Evolutionary conservation across 768 basidiomycete species (phyloP).

Genomic region (Lactarius tabidus): DNA sequence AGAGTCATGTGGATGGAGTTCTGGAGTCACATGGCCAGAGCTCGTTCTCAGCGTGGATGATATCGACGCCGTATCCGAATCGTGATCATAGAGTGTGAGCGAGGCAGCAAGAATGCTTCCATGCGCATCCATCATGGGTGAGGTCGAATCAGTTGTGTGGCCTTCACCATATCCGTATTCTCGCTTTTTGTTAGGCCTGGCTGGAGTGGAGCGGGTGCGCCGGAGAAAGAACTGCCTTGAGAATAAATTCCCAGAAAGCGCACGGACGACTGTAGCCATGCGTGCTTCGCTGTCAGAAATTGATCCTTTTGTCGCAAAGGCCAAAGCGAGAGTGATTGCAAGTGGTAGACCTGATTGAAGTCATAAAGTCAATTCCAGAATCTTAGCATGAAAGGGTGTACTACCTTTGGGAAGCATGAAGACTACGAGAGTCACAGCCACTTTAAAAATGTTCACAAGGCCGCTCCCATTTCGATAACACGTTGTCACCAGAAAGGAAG

Average conservation of each 20-base stretch:
- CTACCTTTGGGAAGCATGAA: too few species aligned
- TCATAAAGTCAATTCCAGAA: too few species aligned
- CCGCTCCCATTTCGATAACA: too few species aligned
- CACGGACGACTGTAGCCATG: conserved; percentile 43
- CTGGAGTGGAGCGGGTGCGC: neutral
- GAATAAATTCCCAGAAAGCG: conserved; percentile 34
- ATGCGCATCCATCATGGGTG: conserved; percentile 27
- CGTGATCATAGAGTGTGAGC: conserved; percentile 57
- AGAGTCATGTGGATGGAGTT: conserved; percentile 10
- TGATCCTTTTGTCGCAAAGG: conserved; percentile 16
- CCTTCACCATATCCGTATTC: conserved; percentile 11
- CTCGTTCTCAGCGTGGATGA: conserved; percentile 23
- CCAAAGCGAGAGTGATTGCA: too few species aligned
- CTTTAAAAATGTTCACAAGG: too few species aligned
- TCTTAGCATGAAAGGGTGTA: too few species aligned
- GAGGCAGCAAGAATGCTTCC: conserved; percentile 63
- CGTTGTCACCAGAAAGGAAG: too few species aligned
- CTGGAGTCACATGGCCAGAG: conserved; percentile 28
- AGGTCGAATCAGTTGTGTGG: conserved; percentile 13
- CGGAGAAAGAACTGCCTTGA: conserved; percentile 10
- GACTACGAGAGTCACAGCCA: too few species aligned
- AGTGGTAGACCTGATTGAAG: too few species aligned
- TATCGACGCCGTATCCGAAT: conserved; percentile 22
- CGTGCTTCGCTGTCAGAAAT: conserved; percentile 27
- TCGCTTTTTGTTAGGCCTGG: neutral